Percentiles rank a stretch among this genome's conserved stretches.
Conservation (phyloP, 2,329 filamentous ascomycete species). For the Alternaria conjuncta region DNA sequence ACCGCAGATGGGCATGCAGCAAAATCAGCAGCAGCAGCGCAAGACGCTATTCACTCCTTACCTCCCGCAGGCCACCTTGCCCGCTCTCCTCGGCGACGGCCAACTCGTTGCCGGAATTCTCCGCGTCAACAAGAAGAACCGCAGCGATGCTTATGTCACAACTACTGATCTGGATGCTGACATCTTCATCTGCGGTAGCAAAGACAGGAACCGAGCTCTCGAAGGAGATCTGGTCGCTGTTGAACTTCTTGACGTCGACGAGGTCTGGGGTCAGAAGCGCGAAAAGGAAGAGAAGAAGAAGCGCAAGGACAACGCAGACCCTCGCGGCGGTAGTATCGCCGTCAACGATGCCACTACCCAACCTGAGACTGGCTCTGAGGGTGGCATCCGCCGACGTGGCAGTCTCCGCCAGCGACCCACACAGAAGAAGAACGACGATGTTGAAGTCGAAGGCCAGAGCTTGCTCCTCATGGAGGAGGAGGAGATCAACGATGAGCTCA, state of each 20-base stretch:
- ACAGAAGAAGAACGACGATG: constrained; percentile 99
- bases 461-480: constrained; percentile 96
- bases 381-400: constrained; percentile 87
- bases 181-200: constrained; percentile 99
- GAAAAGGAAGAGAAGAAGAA: constrained; percentile 99
- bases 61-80: constrained; percentile 90
- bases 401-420: constrained; percentile 96
- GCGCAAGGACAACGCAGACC: constrained; percentile 97
- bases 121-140: constrained; percentile 99
- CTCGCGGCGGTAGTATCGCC: constrained; percentile 77
- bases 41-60: constrained; percentile 99
- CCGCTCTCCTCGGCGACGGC: constrained; percentile 86
- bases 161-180: constrained; percentile 95
- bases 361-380: constrained; percentile 70
- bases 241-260: constrained; percentile 95
- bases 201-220: constrained; percentile 94
- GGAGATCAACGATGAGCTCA: constrained; percentile 97
- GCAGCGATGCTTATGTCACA: constrained; percentile 96
- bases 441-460: constrained; percentile 97
- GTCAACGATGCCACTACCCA: constrained; percentile 66
- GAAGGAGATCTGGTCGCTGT: constrained; percentile 96
- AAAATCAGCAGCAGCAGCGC: constrained; percentile 92
- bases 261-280: constrained; percentile 98
- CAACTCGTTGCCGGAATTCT: constrained; percentile 96
- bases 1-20: constrained; percentile 63